phyloP scores from a whole-genome alignment of 164 flowering plant genomes.

The Annona squamosa region DNA sequence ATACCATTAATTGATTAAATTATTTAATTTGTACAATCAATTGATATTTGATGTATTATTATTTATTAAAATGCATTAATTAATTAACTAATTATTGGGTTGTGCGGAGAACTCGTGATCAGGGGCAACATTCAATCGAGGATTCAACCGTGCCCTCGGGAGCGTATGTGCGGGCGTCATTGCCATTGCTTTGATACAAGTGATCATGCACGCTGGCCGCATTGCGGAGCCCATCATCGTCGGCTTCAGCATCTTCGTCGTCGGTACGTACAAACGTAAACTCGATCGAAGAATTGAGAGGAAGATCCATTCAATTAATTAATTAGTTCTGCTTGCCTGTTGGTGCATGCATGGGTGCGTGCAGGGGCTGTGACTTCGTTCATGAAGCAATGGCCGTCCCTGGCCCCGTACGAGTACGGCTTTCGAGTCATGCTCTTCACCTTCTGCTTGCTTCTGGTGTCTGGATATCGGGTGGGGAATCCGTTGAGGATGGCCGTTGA shows the following conservation, averaged over 20 bases:
- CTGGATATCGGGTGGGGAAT: slow-evolving; percentile 72
- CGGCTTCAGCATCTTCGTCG: slow-evolving; percentile 64
- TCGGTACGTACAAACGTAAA: slow-evolving; percentile 23
- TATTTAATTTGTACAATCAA: too few relatives aligned
- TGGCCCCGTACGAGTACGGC: slow-evolving; percentile 67
- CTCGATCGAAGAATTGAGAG: background rate
- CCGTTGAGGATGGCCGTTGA: slow-evolving; percentile 58
- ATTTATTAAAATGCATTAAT: too few relatives aligned
- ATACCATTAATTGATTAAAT: too few relatives aligned
- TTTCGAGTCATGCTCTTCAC: slow-evolving; percentile 72
- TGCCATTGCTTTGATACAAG: slow-evolving; percentile 48
- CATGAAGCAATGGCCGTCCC: slow-evolving; percentile 70
- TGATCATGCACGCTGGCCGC: slow-evolving; percentile 38
- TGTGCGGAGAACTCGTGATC: too few relatives aligned
- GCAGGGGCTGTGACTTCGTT: slow-evolving; percentile 64
- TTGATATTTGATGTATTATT: too few relatives aligned
- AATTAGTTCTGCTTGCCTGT: background rate
- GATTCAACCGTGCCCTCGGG: slow-evolving; percentile 79
- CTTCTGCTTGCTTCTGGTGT: slow-evolving; percentile 61
- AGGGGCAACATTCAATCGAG: slow-evolving; percentile 78
- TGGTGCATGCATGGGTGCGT: too few relatives aligned
- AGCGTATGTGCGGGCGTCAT: slow-evolving; percentile 72
- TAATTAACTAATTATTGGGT: too few relatives aligned
- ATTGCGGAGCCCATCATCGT: slow-evolving; percentile 57
- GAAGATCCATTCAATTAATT: background rate